A percentile compares a stretch with the other conserved stretches of the same genome.
Evolutionary conservation across 2,329 filamentous ascomycete species (phyloP).

Genomic region (Paecilomyces formosus): DNA sequence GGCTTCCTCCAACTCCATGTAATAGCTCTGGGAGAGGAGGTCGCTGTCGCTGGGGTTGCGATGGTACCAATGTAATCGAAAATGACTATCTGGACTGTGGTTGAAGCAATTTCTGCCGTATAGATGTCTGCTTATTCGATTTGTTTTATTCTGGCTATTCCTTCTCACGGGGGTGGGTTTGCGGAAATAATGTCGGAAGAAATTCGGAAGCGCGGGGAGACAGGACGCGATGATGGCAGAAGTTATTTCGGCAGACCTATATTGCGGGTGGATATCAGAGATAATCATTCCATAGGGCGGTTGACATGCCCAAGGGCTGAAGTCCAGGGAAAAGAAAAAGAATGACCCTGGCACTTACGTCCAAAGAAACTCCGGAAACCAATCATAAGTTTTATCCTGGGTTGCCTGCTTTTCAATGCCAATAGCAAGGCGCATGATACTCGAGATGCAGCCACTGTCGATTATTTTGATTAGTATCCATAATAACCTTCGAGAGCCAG

Average conservation of each 20-base stretch:
- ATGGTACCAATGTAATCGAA: not conserved
- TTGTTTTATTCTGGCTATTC: not conserved
- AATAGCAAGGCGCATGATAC: conserved; percentile 15
- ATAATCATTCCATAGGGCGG: no score
- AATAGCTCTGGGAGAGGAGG: not conserved
- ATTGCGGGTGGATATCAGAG: not conserved
- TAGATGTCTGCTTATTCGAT: not conserved
- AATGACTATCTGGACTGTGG: not conserved
- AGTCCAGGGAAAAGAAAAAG: not conserved
- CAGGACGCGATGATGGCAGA: conserved; percentile 17
- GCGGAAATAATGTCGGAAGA: conserved; percentile 13
- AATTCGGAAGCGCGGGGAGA: conserved; percentile 14
- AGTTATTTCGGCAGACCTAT: conserved; percentile 16
- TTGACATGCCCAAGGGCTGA: no score
- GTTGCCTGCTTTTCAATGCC: conserved; percentile 11
- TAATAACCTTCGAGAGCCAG: not conserved
- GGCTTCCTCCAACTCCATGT: not conserved
- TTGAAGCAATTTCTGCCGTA: not conserved
- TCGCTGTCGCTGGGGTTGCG: not conserved
- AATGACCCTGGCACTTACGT: conserved; percentile 11
- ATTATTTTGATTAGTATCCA: not conserved
- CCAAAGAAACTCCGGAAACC: conserved; percentile 18
- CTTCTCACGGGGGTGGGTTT: conserved; percentile 3
- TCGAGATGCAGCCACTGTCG: conserved; percentile 14
- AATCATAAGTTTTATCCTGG: conserved; percentile 14